phyloP scores from a whole-genome alignment of 306 rosid genomes.

The Fragaria vesca region DNA sequence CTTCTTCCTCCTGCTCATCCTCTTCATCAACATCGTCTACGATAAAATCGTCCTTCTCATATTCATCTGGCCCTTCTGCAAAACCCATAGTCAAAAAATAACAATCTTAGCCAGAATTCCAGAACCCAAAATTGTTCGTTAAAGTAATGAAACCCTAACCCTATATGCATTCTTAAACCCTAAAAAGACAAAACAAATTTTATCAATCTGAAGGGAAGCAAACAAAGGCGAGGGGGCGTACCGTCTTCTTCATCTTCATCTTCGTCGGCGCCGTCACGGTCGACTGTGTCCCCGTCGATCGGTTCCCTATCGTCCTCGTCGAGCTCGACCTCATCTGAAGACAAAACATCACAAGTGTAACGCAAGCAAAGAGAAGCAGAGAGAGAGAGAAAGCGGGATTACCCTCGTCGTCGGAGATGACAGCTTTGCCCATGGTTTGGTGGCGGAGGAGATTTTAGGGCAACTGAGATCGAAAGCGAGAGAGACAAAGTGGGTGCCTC shows the following conservation, averaged over 20 bases:
- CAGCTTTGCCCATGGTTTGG: slow-evolving; percentile 39
- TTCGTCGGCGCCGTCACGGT: slow-evolving; percentile 58
- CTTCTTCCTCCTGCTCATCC: slow-evolving; percentile 74
- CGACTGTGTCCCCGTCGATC: slow-evolving; percentile 48
- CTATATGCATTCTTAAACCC: background rate
- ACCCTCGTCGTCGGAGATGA: slow-evolving; percentile 69
- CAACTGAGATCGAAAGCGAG: background rate
- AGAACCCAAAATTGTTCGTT: background rate
- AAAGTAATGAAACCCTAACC: background rate
- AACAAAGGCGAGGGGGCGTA: slow-evolving; percentile 26
- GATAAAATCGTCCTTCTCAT: slow-evolving; percentile 95
- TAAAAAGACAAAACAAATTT: background rate
- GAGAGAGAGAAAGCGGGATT: background rate
- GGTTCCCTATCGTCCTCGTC: slow-evolving; percentile 75
- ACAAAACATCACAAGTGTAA: slow-evolving; percentile 8
- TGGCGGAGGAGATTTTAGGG: background rate
- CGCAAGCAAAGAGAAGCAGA: background rate
- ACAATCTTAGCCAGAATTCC: background rate
- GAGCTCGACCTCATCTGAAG: slow-evolving; percentile 70
- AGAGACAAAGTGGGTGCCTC: too few species aligned
- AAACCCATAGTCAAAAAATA: background rate
- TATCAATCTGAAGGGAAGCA: background rate
- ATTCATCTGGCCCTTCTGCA: slow-evolving; percentile 87
- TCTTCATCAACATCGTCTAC: slow-evolving; percentile 92
- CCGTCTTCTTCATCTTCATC: slow-evolving; percentile 92